Conservation (phyloP, 495 filamentous ascomycete species). For the Wilcoxina mikolae region DNA sequence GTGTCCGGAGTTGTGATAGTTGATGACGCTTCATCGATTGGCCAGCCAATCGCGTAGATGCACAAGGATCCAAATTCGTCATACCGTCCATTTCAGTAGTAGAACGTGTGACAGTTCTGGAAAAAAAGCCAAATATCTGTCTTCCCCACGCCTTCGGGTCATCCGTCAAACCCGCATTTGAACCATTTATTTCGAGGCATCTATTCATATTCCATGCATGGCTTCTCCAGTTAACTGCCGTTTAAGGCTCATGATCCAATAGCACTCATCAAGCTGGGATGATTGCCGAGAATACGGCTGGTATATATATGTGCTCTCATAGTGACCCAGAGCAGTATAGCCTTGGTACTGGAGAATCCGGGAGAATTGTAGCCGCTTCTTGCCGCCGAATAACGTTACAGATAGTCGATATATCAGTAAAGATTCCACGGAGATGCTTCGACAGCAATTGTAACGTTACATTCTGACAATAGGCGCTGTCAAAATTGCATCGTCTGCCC, state of each 20-base stretch:
- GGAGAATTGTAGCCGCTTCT: neutral
- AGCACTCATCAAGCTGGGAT: neutral
- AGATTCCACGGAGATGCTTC: neutral
- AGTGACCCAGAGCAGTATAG: neutral
- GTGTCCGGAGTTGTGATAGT: neutral
- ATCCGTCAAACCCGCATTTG: neutral
- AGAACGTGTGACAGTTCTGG: slow-evolving; percentile 1
- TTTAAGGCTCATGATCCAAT: neutral
- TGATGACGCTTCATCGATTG: neutral
- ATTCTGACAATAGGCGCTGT: neutral
- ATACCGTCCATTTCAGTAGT: neutral
- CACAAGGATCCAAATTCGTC: neutral
- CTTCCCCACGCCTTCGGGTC: neutral
- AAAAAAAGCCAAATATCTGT: neutral
- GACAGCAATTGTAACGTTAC: neutral
- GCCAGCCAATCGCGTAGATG: neutral
- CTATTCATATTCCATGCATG: neutral
- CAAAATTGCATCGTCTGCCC: neutral
- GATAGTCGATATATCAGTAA: neutral
- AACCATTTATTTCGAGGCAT: neutral
- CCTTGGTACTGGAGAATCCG: neutral
- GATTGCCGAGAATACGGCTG: neutral
- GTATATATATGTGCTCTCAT: neutral
- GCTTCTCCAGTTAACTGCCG: neutral
- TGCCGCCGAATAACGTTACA: neutral